Conservation (phyloP, 1,284 basidiomycete species). For the Sporisorium graminicola region DNA sequence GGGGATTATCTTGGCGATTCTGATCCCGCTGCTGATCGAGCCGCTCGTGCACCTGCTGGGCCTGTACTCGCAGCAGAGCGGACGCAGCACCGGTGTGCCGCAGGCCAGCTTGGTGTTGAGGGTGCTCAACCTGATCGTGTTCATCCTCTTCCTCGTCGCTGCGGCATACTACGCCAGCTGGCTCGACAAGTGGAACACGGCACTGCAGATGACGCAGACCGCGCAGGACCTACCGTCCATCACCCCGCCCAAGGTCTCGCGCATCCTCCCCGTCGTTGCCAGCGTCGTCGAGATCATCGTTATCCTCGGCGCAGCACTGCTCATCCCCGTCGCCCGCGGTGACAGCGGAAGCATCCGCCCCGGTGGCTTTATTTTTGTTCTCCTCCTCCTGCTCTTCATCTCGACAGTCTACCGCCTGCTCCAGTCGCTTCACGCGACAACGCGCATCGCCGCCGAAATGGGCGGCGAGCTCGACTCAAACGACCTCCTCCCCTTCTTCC, state of each 20-base stretch:
- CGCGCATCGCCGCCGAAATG: slow-evolving; percentile 32
- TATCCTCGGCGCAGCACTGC: slow-evolving; percentile 46
- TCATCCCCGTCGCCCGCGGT: slow-evolving; percentile 54
- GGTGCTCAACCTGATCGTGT: slow-evolving; percentile 54
- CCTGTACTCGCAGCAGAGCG: slow-evolving; percentile 44
- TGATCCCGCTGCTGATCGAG: slow-evolving; percentile 51
- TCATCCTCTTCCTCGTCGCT: slow-evolving; percentile 49
- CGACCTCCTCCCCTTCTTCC: slow-evolving; percentile 50
- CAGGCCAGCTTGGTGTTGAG: slow-evolving; percentile 37
- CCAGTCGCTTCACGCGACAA: slow-evolving; percentile 49
- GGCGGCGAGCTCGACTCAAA: slow-evolving; percentile 26
- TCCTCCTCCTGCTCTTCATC: slow-evolving; percentile 51
- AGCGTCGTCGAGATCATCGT: slow-evolving; percentile 42
- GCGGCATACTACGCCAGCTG: slow-evolving; percentile 46
- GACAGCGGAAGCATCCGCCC: slow-evolving; percentile 39
- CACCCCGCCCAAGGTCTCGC: slow-evolving; percentile 34
- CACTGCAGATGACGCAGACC: slow-evolving; percentile 38
- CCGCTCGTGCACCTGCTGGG: slow-evolving; percentile 47
- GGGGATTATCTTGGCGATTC: slow-evolving; percentile 39
- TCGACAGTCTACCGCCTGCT: slow-evolving; percentile 45
- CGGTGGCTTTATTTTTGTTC: slow-evolving; percentile 49
- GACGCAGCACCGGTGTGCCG: slow-evolving; percentile 40
- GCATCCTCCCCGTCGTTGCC: slow-evolving; percentile 46
- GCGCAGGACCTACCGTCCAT: slow-evolving; percentile 39
- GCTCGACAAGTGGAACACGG: slow-evolving; percentile 45